Conservation (phyloP, 2,329 filamentous ascomycete genomes). For the Pezizomycotina sp. region DNA sequence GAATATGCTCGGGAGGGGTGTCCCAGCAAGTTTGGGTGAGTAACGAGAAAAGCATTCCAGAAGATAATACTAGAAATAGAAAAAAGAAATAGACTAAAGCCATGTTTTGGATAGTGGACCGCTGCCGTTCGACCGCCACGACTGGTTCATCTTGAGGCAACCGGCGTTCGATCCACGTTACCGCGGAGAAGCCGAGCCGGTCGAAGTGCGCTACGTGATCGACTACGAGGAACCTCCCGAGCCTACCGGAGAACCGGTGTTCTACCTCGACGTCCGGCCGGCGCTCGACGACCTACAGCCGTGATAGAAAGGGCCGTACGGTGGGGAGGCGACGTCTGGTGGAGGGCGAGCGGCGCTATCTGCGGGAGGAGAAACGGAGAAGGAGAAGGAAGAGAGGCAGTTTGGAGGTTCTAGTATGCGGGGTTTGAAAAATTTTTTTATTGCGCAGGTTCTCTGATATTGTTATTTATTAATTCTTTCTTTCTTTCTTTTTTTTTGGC, state of each 20-base stretch:
- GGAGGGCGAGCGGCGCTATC: constrained; percentile 60
- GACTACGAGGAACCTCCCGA: constrained; percentile 78
- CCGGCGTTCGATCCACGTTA: constrained; percentile 52
- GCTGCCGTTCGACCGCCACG: constrained; percentile 87
- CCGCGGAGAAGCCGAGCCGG: constrained; percentile 19
- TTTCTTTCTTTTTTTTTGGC: no score
- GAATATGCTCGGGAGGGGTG: constrained; percentile 63
- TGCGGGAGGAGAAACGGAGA: constrained; percentile 33
- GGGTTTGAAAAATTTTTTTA: no score
- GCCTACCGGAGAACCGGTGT: constrained; percentile 76
- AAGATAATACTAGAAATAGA: background rate
- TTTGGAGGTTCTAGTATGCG: no score
- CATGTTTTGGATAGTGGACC: constrained; percentile 6
- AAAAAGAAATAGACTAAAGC: constrained; percentile 18
- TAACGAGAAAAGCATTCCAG: no score
- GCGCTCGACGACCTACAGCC: constrained; percentile 62
- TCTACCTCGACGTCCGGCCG: constrained; percentile 85
- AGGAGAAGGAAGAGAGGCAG: constrained; percentile 23
- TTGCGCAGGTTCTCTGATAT: no score
- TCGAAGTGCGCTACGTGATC: constrained; percentile 67
- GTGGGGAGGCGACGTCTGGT: constrained; percentile 92
- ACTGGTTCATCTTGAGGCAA: constrained; percentile 79
- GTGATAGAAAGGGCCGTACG: constrained; percentile 68
- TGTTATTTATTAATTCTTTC: no score
- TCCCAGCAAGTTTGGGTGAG: constrained; percentile 61